Base-by-base conservation (phyloP, 2,329 filamentous ascomycete genomes). In the Xylaria sp. region DNA sequence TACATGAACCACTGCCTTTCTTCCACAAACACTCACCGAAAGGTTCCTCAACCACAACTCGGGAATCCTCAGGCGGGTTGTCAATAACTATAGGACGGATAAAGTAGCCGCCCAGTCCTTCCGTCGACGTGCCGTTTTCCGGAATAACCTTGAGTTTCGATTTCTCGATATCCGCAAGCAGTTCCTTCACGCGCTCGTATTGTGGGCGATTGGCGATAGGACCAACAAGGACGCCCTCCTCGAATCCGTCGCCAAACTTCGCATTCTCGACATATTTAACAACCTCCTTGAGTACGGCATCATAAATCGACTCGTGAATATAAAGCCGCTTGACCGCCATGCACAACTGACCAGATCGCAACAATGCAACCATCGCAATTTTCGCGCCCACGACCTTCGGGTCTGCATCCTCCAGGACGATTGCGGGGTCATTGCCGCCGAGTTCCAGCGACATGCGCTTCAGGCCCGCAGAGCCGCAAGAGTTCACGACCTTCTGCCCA, bases 401-500 rank as follows among this genome's bases (percentile, higher is more conserved):
- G 65, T 90, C 85, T 6, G 89, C 86, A 69, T 90, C 87, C 0
- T 83, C 82, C 36, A 84, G 82, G 42, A 90, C 81, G 70, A 90
- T 88, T n/a, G 85, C 84, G 0, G 88, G 83, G 68, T 90, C 87
- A 72, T 90, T 90, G 36, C 88, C 88, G 45, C 88, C 86, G 4
- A 90, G 82, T 77, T 90, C 89, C 14, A 90, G 82, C 0, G 86
- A 89, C 21, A 88, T 82, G 48, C 87, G 81, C 82, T 90, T 90
- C 30, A 91, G 78, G 0, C 86, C 88, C 75, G 84, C 83, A 2
- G 39, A 42, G 27, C 85, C 81, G 61, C 83, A 84, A n/a, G 82
- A 84, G 64, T 83, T 83, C 82, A 89, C 85, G 62, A 91, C 85
- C 76, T 84, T 84, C 81, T 89, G 90, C 9, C 89, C 89, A 0